Conservation (phyloP, 768 basidiomycete species). For the Termitomyces eurrhizus region DNA sequence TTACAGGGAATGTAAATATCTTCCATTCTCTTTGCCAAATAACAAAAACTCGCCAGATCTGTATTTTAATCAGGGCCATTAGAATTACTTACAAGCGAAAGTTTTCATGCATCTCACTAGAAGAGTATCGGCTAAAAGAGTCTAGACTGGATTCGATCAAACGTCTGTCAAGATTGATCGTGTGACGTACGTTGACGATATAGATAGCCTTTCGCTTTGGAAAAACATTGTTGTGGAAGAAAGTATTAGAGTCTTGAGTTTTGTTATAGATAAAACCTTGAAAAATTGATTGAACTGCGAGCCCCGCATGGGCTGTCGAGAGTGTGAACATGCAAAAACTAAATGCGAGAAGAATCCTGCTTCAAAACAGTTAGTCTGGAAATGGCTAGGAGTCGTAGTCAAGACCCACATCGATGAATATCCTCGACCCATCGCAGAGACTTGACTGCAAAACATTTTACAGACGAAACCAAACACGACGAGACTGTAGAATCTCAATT, state of each 20-base stretch:
- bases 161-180: background rate
- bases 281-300: conserved; percentile 21
- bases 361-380: background rate
- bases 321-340: conserved; percentile 23
- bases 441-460: conserved; percentile 17
- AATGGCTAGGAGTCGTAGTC: background rate
- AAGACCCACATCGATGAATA: conserved; percentile 16
- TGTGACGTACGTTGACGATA: conserved; percentile 22
- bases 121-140: conserved; percentile 22
- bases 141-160: conserved; percentile 11
- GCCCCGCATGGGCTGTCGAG: conserved; percentile 23
- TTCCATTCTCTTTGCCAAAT: conserved; percentile 23
- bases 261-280: conserved; percentile 22
- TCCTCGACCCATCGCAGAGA: conserved; percentile 19
- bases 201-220: conserved; percentile 25
- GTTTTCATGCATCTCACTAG: conserved; percentile 12
- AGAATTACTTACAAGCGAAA: background rate
- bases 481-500: conserved; percentile 12
- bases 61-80: background rate
- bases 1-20: conserved; percentile 20
- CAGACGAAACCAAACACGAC: conserved; percentile 22
- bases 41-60: conserved; percentile 26
- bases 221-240: conserved; percentile 23
- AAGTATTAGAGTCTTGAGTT: conserved; percentile 13
- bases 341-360: conserved; percentile 19